A percentile compares a stretch with the other conserved stretches of the same genome.
Conservation (phyloP, 176 grass and related monocot species). For the Alopecurus myosuroides region DNA sequence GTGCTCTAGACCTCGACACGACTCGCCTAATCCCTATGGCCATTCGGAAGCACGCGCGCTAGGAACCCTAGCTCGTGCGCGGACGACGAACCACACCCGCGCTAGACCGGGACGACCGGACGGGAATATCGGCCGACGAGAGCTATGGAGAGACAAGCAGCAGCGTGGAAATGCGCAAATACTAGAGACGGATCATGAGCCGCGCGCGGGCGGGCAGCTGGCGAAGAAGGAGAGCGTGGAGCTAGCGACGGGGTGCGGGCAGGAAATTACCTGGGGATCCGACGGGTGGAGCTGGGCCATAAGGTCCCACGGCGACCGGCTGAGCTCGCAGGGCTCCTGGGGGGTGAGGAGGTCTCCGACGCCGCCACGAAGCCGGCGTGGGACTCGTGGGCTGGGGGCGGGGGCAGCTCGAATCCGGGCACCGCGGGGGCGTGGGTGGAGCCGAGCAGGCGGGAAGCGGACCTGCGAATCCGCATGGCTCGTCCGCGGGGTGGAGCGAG, state of each 20-base stretch:
- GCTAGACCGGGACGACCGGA: neutral
- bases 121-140: neutral
- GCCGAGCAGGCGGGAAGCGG: constrained; percentile 28
- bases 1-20: neutral
- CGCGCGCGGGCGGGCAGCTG: neutral
- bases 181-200: too few relatives aligned
- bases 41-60: neutral
- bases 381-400: neutral
- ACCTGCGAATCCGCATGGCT: constrained; percentile 48
- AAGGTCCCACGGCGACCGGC: constrained; percentile 44
- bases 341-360: neutral
- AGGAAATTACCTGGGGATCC: constrained; percentile 26
- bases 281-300: constrained; percentile 10
- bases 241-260: neutral
- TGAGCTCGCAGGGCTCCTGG: constrained; percentile 5
- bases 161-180: neutral
- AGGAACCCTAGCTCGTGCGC: neutral
- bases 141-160: neutral
- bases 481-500: neutral
- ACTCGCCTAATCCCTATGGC: neutral
- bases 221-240: neutral
- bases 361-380: neutral
- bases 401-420: neutral
- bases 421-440: neutral
- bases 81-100: neutral